Evolutionary conservation across 208 protist species (phyloP), one percentile per base, ranked within the genome.

Genomic region (Acanthamoeba sp.): DNA sequence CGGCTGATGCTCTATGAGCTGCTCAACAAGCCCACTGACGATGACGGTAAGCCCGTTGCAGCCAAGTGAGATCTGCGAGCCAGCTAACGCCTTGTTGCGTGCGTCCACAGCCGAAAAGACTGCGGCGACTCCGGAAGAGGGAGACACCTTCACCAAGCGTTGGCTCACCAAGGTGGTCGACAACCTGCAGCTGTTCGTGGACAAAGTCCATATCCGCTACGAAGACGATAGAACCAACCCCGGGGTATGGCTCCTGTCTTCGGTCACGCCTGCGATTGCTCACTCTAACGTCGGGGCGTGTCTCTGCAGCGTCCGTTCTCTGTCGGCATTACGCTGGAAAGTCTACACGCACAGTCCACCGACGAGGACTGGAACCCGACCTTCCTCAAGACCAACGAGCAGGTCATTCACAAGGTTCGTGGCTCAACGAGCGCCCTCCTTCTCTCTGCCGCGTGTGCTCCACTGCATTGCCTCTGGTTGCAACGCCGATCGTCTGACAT

Each of bases 151-250:
- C 59, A 91, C 85, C 38, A 91, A 91, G 57, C 5, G 85, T 1
- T 71, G 50, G 50, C 50, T 91, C 38, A 91, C 85, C 22, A 91
- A 91, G 42, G 85, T 91, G 55, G 85, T 91, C 7, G 85, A 91
- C 24, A 91, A 91, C 34, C 59, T 91, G 85, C 85, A 91, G 36
- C n/a, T 91, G 38, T 91, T 91, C 36, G 59, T 91, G 10, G 85
- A 91, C 57, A 91, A 91, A 36, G 85, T 91, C 24, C 85, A 91
- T 55, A 91, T 91, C 24, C 85, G 85, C 32, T 91, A 91, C 38
- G 85, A 91, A n/a, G 85, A 91, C 85, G 85, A 91, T 24, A 29
- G 85, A 6, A 91, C 85, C 9, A 64, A 91, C 32, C 85, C 85
- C n/a, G 59, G 36, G 50, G 78, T 87, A 20, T 27, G 32, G 14